Percentiles rank a stretch among this genome's conserved stretches.
Evolutionary conservation across 148 eudicot species (phyloP).

Genomic region (Polygonum aviculare): DNA sequence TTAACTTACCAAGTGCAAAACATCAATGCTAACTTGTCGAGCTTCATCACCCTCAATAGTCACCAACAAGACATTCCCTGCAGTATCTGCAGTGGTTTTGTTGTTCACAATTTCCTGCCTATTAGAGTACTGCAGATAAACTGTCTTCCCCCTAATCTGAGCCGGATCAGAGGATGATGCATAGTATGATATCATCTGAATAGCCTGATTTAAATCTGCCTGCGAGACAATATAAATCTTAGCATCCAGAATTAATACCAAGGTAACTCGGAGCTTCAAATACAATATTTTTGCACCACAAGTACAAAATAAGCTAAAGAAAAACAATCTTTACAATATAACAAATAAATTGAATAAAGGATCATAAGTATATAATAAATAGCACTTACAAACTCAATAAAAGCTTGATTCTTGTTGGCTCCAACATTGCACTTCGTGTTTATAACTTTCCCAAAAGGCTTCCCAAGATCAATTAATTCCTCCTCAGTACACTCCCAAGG

Average conservation of each 20-base stretch:
- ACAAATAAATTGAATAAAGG: background rate
- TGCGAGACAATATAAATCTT: constrained; percentile 17
- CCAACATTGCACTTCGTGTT: constrained; percentile 81
- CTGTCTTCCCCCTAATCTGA: constrained; percentile 59
- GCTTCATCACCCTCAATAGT: constrained; percentile 76
- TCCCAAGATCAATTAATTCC: constrained; percentile 60
- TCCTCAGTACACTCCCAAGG: constrained; percentile 84
- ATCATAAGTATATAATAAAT: background rate
- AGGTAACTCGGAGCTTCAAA: background rate
- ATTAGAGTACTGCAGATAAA: constrained; percentile 66
- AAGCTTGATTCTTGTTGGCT: constrained; percentile 74
- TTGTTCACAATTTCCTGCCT: constrained; percentile 69
- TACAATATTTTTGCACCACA: background rate
- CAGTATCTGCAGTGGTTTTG: constrained; percentile 55
- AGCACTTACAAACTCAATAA: constrained; percentile 54
- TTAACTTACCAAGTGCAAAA: constrained; percentile 63
- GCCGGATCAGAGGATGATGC: constrained; percentile 73
- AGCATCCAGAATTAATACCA: background rate
- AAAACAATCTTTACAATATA: background rate
- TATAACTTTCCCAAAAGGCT: constrained; percentile 64
- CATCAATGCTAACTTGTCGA: constrained; percentile 66
- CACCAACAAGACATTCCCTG: constrained; percentile 72
- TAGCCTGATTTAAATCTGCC: constrained; percentile 70
- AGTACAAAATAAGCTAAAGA: too few species aligned
- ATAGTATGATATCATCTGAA: constrained; percentile 58